A percentile compares a stretch with the other conserved stretches of the same genome.
Evolutionary conservation across 2,329 filamentous ascomycete genomes (phyloP).

Genomic region (Cercospora sp.): DNA sequence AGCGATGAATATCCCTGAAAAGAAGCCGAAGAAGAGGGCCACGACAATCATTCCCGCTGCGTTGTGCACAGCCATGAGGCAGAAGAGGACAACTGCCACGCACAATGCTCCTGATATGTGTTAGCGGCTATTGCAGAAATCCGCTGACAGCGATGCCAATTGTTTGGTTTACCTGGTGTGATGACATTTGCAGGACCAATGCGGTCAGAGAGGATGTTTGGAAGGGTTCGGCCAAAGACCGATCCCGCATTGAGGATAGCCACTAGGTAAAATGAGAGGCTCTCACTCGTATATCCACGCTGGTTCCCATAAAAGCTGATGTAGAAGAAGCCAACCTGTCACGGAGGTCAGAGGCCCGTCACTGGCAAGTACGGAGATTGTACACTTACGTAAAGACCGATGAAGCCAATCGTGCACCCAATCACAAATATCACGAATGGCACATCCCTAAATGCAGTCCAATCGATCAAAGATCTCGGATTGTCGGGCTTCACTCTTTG

Average conservation of each 20-base stretch:
- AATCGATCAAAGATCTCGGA: constrained; percentile 43
- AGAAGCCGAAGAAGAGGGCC: constrained; percentile 45
- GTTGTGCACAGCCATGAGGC: constrained; percentile 41
- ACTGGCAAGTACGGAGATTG: neutral
- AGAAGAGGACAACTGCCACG: constrained; percentile 40
- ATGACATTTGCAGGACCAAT: constrained; percentile 44
- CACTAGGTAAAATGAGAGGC: constrained; percentile 46
- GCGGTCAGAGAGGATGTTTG: constrained; percentile 43
- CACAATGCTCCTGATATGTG: constrained; percentile 32
- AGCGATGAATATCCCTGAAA: constrained; percentile 47
- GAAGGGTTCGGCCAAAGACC: constrained; percentile 44
- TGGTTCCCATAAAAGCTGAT: constrained; percentile 42
- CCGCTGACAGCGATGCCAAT: neutral
- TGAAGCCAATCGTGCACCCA: constrained; percentile 41
- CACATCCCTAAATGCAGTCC: constrained; percentile 42
- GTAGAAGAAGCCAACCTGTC: constrained; percentile 40
- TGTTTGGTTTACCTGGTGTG: constrained; percentile 29
- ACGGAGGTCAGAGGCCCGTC: neutral
- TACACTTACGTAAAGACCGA: constrained; percentile 42
- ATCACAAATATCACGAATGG: constrained; percentile 42
- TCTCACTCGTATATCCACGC: constrained; percentile 35
- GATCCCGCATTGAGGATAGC: constrained; percentile 46
- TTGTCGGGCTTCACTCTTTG: constrained; percentile 41
- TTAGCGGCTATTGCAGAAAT: neutral
- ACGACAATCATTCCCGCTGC: constrained; percentile 40